A percentile compares a stretch with the other conserved stretches of the same genome.
Evolutionary conservation across 1,284 basidiomycete genomes (phyloP).

Genomic region (Apiotrichum sp.): DNA sequence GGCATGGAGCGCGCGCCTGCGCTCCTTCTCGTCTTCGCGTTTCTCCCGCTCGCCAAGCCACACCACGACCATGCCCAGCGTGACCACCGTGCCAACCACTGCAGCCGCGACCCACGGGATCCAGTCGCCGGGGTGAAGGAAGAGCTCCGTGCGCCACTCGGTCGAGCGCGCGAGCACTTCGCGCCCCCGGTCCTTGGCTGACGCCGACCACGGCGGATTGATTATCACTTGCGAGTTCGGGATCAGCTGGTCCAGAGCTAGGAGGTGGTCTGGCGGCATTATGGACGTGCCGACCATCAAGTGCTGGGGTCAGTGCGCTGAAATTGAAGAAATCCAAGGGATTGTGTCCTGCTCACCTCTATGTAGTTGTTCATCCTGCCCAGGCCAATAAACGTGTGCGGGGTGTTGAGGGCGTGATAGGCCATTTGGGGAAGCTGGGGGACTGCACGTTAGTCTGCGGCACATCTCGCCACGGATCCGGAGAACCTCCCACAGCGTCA

Average conservation of each 20-base stretch:
- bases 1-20: conserved; percentile 77
- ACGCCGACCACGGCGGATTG: conserved; percentile 57
- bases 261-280: conserved; percentile 59
- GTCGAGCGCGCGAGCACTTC: conserved; percentile 28
- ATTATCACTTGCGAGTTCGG: conserved; percentile 98
- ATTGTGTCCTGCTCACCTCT: conserved; percentile 52
- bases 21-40: conserved; percentile 87
- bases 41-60: conserved; percentile 88
- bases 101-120: conserved; percentile 92
- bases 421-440: conserved; percentile 87
- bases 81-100: conserved; percentile 64
- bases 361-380: conserved; percentile 99
- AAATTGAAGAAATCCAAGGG: no score
- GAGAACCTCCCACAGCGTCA: neutral
- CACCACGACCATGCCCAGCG: conserved; percentile 76
- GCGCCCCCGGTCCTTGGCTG: conserved; percentile 1
- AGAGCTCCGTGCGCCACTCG: conserved; percentile 82
- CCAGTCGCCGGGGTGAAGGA: conserved; percentile 91
- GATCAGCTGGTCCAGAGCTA: conserved; percentile 92
- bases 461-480: no score
- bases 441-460: conserved; percentile 51
- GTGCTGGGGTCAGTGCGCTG: conserved; percentile 50
- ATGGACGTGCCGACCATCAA: conserved; percentile 85
- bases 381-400: conserved; percentile 93
- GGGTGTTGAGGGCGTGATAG: conserved; percentile 81